These are phyloP conservation scores for Sporisorium graminicola DNA, from an alignment of 1,284 basidiomycete genomes.

Conservation along the genomic window DNA sequence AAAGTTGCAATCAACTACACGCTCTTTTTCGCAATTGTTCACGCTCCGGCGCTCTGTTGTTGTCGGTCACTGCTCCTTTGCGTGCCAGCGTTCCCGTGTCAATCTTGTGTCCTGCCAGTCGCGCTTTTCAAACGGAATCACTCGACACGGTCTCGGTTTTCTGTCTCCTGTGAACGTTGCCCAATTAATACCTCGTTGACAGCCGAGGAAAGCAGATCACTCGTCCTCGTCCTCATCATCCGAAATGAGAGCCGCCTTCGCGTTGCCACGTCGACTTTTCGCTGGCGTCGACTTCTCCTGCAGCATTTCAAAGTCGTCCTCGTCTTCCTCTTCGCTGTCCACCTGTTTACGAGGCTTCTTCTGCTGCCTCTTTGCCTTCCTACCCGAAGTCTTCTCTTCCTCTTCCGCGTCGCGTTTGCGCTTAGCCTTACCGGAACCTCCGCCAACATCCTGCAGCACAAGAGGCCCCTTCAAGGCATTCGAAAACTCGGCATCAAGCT, in stretches of 20 bases:
- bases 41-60: neutral
- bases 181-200: neutral
- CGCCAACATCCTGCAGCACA: slow-evolving; percentile 50
- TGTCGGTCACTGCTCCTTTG: neutral
- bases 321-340: slow-evolving; percentile 34
- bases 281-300: slow-evolving; percentile 14
- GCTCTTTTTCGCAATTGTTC: neutral
- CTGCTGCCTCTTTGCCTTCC: slow-evolving; percentile 4
- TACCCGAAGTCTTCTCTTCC: neutral
- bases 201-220: neutral
- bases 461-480: slow-evolving; percentile 73
- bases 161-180: neutral
- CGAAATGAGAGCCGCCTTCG: slow-evolving; percentile 2
- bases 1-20: neutral
- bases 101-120: neutral
- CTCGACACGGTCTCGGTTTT: neutral
- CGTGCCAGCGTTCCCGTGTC: neutral
- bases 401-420: slow-evolving; percentile 5
- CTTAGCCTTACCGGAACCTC: slow-evolving; percentile 1
- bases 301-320: slow-evolving; percentile 11
- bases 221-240: slow-evolving; percentile 23
- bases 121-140: neutral
- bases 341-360: neutral
- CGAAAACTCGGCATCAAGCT: slow-evolving; percentile 72
- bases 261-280: neutral